A percentile compares a stretch with the other conserved stretches of the same genome.
phyloP scores from a whole-genome alignment of 495 filamentous ascomycete genomes.

The Aspergillus heteromorphus region DNA sequence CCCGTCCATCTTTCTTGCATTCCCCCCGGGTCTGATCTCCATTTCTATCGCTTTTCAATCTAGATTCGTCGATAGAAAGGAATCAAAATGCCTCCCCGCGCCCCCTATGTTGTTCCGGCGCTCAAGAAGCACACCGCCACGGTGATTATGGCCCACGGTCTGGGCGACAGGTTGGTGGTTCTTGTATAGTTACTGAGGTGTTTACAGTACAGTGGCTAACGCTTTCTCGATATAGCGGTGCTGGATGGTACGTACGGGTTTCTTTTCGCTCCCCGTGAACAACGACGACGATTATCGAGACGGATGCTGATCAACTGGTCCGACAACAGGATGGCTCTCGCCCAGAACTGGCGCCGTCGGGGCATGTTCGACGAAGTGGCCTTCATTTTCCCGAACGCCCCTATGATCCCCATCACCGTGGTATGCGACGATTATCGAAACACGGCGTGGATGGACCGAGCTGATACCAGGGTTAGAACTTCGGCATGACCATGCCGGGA shows the following conservation, averaged over 20 bases:
- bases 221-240: conserved; percentile 39
- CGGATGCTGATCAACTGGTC: conserved; percentile 1
- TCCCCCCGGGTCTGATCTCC: background rate
- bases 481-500: conserved; percentile 78
- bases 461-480: conserved; percentile 51
- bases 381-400: conserved; percentile 94
- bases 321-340: conserved; percentile 57
- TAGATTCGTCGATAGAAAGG: background rate
- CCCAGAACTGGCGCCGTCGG: conserved; percentile 84
- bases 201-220: conserved; percentile 10
- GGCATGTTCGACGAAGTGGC: conserved; percentile 81
- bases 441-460: background rate
- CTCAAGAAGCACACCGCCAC: conserved; percentile 87
- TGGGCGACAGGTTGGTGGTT: conserved; percentile 67
- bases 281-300: background rate
- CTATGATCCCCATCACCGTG: conserved; percentile 77
- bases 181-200: background rate
- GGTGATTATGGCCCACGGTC: conserved; percentile 87
- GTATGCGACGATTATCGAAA: conserved; percentile 41
- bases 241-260: conserved; percentile 56
- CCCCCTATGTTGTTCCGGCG: conserved; percentile 77
- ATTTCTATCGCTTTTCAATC: background rate
- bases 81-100: conserved; percentile 44
- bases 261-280: background rate
- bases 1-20: conserved; percentile 1